These are phyloP conservation scores for Boletus reticulatus DNA, from an alignment of 768 basidiomycete species.

Conservation along the genomic window DNA sequence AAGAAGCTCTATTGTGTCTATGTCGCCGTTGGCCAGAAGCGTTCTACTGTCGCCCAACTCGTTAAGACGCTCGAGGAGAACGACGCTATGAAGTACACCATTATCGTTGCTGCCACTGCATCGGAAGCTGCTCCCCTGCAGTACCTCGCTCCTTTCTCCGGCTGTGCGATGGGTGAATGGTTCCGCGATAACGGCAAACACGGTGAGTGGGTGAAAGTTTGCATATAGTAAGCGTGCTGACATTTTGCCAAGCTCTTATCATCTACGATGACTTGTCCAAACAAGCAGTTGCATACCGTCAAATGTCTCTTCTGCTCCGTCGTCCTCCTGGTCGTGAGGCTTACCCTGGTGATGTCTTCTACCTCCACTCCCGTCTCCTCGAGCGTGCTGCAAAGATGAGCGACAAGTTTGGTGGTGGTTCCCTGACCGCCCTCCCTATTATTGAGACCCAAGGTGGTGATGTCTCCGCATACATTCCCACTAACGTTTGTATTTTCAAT, in stretches of 20 bases:
- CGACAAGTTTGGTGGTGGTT: slow-evolving; percentile 98
- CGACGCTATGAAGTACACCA: slow-evolving; percentile 99
- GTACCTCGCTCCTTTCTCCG: slow-evolving; percentile 99
- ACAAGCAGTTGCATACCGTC: slow-evolving; percentile 99
- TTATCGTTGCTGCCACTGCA: slow-evolving; percentile 98
- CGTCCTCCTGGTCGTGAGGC: slow-evolving; percentile 99
- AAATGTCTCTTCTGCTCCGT: slow-evolving; percentile 99
- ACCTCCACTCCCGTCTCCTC: slow-evolving; percentile 99
- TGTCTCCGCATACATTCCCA: slow-evolving; percentile 99
- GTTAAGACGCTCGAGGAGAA: slow-evolving; percentile 99
- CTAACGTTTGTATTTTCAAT: slow-evolving; percentile 55
- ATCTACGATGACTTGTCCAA: slow-evolving; percentile 99
- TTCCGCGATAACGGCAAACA: slow-evolving; percentile 99
- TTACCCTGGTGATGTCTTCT: slow-evolving; percentile 99
- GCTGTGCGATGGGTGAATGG: slow-evolving; percentile 99
- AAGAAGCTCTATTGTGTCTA: slow-evolving; percentile 99
- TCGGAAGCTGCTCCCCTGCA: slow-evolving; percentile 99
- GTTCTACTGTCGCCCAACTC: slow-evolving; percentile 98
- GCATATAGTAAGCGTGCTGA: slow-evolving; percentile 9
- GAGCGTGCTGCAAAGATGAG: slow-evolving; percentile 99
- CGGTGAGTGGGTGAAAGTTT: slow-evolving; percentile 48
- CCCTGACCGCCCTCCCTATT: slow-evolving; percentile 97
- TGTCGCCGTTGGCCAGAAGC: slow-evolving; percentile 99
- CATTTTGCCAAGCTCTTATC: slow-evolving; percentile 68
- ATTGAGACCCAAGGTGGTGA: slow-evolving; percentile 99